These are phyloP conservation scores for Penicillium flavigenum DNA, from an alignment of 495 filamentous ascomycete species.

Conservation along the genomic window DNA sequence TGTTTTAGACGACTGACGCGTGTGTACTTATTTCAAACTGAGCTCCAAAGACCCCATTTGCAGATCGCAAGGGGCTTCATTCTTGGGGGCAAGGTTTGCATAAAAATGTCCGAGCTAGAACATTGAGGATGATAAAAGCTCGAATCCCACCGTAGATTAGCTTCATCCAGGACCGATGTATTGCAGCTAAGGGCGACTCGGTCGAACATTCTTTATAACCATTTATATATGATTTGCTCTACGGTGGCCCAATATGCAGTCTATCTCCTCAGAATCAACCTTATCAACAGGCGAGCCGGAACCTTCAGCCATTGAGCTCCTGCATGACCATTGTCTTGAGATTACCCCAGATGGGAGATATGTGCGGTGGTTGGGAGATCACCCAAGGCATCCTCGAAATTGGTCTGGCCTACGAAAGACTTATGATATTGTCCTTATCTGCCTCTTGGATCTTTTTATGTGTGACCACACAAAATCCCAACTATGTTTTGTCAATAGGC, in stretches of 20 bases:
- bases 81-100: constrained; percentile 7
- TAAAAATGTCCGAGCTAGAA: constrained; percentile 7
- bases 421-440: constrained; percentile 37
- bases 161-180: neutral
- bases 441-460: constrained; percentile 45
- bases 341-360: constrained; percentile 37
- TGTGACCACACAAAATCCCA: constrained; percentile 19
- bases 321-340: constrained; percentile 29
- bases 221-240: neutral
- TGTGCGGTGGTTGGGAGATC: constrained; percentile 38
- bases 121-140: constrained; percentile 4
- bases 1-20: constrained; percentile 2
- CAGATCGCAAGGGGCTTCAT: constrained; percentile 11
- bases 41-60: neutral
- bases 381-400: constrained; percentile 43
- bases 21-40: neutral
- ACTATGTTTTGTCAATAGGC: neutral
- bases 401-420: constrained; percentile 37
- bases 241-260: constrained; percentile 16
- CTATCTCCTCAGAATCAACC: constrained; percentile 7
- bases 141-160: neutral
- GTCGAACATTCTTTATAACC: neutral
- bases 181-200: neutral
- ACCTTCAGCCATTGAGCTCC: constrained; percentile 15
- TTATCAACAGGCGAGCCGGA: constrained; percentile 19